These are phyloP conservation scores for Porphyrellus cyaneotinctus DNA, from an alignment of 768 basidiomycete genomes.

Conservation along the genomic window DNA sequence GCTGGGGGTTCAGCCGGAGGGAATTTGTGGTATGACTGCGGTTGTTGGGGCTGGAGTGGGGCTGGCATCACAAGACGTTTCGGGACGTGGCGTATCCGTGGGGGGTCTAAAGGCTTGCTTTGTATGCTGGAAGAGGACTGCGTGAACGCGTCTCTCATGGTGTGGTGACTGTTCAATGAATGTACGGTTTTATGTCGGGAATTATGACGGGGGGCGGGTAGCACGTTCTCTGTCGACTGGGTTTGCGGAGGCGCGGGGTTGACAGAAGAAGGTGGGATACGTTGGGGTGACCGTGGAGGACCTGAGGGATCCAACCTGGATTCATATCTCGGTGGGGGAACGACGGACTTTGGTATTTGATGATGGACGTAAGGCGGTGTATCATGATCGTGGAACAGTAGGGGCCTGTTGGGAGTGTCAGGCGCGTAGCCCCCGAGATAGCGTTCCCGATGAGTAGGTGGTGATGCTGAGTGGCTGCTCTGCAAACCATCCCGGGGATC, in stretches of 20 bases:
- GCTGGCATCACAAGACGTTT: conserved; percentile 72
- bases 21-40: conserved; percentile 14
- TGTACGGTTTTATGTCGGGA: conserved; percentile 8
- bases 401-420: conserved; percentile 2
- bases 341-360: conserved; percentile 11
- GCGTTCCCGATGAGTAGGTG: conserved; percentile 15
- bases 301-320: conserved; percentile 4
- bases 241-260: not conserved
- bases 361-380: conserved; percentile 12
- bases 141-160: not conserved
- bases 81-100: conserved; percentile 43
- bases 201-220: not conserved
- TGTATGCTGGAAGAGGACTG: conserved; percentile 10
- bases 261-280: conserved; percentile 2
- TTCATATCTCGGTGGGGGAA: conserved; percentile 25
- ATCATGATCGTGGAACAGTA: conserved; percentile 8
- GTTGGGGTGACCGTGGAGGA: conserved; percentile 9
- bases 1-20: not conserved
- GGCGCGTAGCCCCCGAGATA: conserved; percentile 8
- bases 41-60: conserved; percentile 46
- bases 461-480: conserved; percentile 2
- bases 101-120: conserved; percentile 9
- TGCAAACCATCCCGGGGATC: not conserved
- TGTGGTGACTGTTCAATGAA: conserved; percentile 9
- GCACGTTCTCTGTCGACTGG: conserved; percentile 1